Percentiles rank a stretch among this genome's conserved stretches.
phyloP scores from a whole-genome alignment of 164 flowering plant genomes.

The grape (Vitis vinifera) region DNA sequence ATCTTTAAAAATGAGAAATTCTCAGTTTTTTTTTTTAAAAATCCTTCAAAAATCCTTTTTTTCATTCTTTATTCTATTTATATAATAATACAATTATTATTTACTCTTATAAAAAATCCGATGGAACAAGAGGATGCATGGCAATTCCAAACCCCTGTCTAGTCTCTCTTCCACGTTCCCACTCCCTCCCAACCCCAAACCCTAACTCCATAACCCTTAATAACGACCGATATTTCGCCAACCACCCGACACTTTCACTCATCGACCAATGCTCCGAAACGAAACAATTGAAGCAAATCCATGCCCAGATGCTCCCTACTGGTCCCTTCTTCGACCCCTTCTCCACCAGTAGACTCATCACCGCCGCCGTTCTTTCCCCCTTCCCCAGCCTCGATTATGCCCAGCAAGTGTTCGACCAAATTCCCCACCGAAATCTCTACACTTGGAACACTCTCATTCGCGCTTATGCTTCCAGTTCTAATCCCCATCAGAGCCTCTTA shows the following conservation, averaged over 20 bases:
- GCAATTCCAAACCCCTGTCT: conserved; percentile 19
- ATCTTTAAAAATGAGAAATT: no score
- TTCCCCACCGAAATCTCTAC: conserved; percentile 69
- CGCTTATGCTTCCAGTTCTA: conserved; percentile 42
- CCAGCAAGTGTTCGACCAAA: conserved; percentile 59
- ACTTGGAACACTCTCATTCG: conserved; percentile 79
- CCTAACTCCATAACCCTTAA: conserved; percentile 9
- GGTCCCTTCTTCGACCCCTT: conserved; percentile 58
- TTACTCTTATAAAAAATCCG: no score
- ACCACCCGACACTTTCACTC: conserved; percentile 30
- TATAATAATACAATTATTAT: no score
- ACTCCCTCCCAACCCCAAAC: neutral
- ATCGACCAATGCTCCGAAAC: conserved; percentile 40
- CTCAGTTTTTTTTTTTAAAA: no score
- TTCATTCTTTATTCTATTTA: no score
- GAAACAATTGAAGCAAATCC: conserved; percentile 49
- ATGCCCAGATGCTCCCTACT: conserved; percentile 63
- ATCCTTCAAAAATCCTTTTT: no score
- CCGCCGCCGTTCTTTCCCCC: conserved; percentile 29
- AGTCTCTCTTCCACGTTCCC: conserved; percentile 16
- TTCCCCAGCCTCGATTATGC: conserved; percentile 44
- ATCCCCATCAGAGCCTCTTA: conserved; percentile 34
- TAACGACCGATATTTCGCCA: conserved; percentile 22
- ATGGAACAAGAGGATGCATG: conserved; percentile 22
- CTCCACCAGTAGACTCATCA: conserved; percentile 52